Evolutionary conservation across 345 rosid genomes (phyloP).

Genomic region (Laguncularia racemosa): DNA sequence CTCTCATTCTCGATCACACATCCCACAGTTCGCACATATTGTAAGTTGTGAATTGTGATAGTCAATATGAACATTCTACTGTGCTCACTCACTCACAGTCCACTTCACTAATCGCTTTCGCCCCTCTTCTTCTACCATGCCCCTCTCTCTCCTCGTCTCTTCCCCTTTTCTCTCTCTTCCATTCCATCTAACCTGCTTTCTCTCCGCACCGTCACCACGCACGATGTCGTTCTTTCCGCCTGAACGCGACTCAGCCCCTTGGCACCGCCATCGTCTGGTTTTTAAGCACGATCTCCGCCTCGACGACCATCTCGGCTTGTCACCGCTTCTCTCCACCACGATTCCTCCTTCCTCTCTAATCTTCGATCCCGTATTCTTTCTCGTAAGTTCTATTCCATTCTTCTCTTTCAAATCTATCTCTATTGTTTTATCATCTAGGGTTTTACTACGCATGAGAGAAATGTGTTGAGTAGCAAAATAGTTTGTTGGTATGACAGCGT

Average conservation of each 20-base stretch:
- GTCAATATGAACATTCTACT: conserved; percentile 8
- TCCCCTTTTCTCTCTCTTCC: conserved; percentile 19
- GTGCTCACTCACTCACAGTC: conserved; percentile 1
- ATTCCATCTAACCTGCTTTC: conserved; percentile 7
- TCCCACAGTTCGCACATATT: background rate
- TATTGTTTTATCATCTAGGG: background rate
- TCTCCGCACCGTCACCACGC: conserved; percentile 7
- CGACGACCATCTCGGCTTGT: conserved; percentile 78
- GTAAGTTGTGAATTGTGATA: background rate
- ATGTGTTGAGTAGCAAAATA: background rate
- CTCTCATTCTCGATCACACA: conserved; percentile 7
- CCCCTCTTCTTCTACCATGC: conserved; percentile 1
- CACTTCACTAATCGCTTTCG: background rate
- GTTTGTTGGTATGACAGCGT: too few relatives aligned
- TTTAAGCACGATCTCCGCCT: conserved; percentile 88
- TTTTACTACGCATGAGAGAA: background rate
- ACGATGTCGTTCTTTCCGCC: conserved; percentile 14
- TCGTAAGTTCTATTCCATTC: conserved; percentile 25
- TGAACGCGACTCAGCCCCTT: conserved; percentile 6
- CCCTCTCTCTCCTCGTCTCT: conserved; percentile 19
- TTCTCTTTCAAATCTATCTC: background rate
- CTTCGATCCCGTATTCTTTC: conserved; percentile 69
- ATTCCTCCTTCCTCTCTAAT: conserved; percentile 67
- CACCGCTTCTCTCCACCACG: conserved; percentile 35
- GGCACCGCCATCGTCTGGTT: conserved; percentile 74